phyloP scores from a whole-genome alignment of 2,329 filamentous ascomycete genomes.

The Alternaria postmessia region DNA sequence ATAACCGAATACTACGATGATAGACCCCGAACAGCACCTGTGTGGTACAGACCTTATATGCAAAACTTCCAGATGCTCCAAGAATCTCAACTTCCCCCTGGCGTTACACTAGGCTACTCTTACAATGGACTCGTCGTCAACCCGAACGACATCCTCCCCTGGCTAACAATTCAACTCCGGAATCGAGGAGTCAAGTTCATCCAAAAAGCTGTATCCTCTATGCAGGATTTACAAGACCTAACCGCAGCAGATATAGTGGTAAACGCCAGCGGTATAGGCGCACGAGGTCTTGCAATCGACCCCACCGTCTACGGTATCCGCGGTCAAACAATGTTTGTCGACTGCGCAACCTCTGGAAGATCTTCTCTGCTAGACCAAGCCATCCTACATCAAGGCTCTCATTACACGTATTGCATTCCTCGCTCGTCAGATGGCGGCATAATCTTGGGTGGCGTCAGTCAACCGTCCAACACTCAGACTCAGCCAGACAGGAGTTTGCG shows the following conservation, averaged over 20 bases:
- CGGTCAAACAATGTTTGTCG: neutral
- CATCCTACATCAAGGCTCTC: neutral
- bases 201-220: neutral
- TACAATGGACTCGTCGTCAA: neutral
- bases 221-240: neutral
- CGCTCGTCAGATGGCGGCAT: neutral
- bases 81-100: neutral
- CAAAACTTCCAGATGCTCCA: neutral
- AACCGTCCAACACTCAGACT: neutral
- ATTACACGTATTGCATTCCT: neutral
- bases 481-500: neutral
- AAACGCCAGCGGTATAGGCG: neutral
- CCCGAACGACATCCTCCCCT: neutral
- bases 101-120: neutral
- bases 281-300: neutral
- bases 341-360: neutral
- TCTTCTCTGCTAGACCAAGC: neutral
- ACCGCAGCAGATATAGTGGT: neutral
- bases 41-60: neutral
- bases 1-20: neutral
- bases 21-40: neutral
- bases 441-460: neutral
- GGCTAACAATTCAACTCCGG: neutral
- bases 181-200: neutral
- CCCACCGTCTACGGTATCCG: neutral